Percentiles rank a stretch among this genome's conserved stretches.
Evolutionary conservation across 805 yeast species (phyloP).

Genomic region (Candida namnaoensis): DNA sequence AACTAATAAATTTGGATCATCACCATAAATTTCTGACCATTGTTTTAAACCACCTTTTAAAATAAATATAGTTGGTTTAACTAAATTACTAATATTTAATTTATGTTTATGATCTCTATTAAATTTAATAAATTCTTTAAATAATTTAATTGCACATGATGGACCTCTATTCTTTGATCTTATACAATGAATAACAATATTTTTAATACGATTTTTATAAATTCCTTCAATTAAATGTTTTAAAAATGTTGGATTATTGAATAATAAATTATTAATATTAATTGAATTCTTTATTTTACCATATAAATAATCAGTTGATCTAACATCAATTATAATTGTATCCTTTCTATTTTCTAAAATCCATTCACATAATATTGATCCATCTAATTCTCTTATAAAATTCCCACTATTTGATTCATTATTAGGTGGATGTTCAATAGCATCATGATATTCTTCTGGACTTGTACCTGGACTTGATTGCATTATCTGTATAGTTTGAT

Average conservation of each 20-base stretch:
- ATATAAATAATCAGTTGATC: constrained; percentile 6
- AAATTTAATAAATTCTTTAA: no score
- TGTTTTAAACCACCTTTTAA: constrained; percentile 14
- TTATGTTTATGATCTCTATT: constrained; percentile 1
- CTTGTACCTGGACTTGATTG: no score
- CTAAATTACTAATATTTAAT: constrained; percentile 1
- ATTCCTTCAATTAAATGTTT: constrained; percentile 3
- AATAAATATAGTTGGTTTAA: constrained; percentile 6
- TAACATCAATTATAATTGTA: constrained; percentile 11
- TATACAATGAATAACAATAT: constrained; percentile 15
- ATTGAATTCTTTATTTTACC: constrained; percentile 3
- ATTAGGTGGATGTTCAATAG: no score
- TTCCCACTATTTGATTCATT: no score
- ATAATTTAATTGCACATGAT: constrained; percentile 1
- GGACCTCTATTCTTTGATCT: constrained; percentile 16
- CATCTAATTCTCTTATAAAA: no score
- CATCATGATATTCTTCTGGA: no score
- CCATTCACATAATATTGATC: constrained; percentile 1
- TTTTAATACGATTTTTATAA: neutral
- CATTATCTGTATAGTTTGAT: no score
- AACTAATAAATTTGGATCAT: constrained; percentile 3
- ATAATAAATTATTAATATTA: constrained; percentile 3
- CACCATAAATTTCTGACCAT: constrained; percentile 13
- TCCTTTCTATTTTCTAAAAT: neutral
- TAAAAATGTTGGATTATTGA: constrained; percentile 1